phyloP scores from a whole-genome alignment of 768 basidiomycete species.

The Pluteus cervinus region DNA sequence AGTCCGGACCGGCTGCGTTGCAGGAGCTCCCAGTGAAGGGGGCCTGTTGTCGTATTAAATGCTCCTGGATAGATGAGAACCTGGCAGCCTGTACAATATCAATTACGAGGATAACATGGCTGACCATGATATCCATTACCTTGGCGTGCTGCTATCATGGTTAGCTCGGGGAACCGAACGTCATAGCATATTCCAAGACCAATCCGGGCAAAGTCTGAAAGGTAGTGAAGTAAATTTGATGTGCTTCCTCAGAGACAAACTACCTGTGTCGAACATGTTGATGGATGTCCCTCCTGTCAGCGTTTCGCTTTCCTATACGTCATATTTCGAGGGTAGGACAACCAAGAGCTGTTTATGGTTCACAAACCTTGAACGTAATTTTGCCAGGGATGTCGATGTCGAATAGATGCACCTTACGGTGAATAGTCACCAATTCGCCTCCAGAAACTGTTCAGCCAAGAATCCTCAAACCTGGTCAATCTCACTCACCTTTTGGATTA shows the following conservation, averaged over 20 bases:
- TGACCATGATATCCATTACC: constrained; percentile 40
- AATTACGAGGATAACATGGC: neutral
- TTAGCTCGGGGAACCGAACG: constrained; percentile 89
- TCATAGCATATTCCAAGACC: constrained; percentile 98
- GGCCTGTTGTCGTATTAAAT: constrained; percentile 94
- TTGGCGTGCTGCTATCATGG: constrained; percentile 84
- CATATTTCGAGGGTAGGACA: constrained; percentile 4
- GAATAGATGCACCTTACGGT: constrained; percentile 95
- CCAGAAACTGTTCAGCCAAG: constrained; percentile 3
- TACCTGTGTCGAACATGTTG: constrained; percentile 88
- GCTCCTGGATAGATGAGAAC: constrained; percentile 90
- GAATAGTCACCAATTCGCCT: constrained; percentile 83
- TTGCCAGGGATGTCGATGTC: constrained; percentile 96
- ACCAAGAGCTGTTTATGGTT: neutral
- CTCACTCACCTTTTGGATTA: constrained; percentile 58
- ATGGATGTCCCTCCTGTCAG: constrained; percentile 68
- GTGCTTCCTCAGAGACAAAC: constrained; percentile 4
- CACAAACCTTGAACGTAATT: constrained; percentile 75
- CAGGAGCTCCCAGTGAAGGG: constrained; percentile 92
- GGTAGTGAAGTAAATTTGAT: neutral
- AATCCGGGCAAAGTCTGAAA: constrained; percentile 88
- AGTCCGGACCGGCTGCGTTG: constrained; percentile 69
- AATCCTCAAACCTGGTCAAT: constrained; percentile 4
- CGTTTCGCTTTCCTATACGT: constrained; percentile 75
- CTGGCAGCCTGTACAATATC: constrained; percentile 57